These are phyloP conservation scores for Fusarium drepaniforme DNA, from an alignment of 2,329 filamentous ascomycete genomes.

Conservation along the genomic window DNA sequence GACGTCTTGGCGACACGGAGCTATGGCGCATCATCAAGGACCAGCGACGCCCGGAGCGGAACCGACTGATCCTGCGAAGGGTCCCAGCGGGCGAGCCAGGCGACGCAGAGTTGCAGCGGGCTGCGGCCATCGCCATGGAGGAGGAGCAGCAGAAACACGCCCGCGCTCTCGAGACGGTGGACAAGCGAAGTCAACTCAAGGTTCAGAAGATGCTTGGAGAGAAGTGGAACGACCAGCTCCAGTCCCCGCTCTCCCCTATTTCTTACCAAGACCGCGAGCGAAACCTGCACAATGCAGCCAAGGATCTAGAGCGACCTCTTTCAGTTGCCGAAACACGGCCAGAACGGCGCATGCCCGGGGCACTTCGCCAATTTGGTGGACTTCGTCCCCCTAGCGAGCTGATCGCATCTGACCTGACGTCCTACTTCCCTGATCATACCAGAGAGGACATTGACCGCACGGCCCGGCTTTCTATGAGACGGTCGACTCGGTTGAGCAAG, in stretches of 20 bases:
- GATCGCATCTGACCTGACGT: slow-evolving; percentile 95
- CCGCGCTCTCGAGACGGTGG: slow-evolving; percentile 71
- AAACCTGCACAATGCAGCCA: slow-evolving; percentile 71
- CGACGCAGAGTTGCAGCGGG: slow-evolving; percentile 85
- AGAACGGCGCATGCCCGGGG: slow-evolving; percentile 59
- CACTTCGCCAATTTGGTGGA: slow-evolving; percentile 87
- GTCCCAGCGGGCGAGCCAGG: slow-evolving; percentile 94
- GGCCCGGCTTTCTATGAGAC: slow-evolving; percentile 89
- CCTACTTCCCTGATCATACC: slow-evolving; percentile 96
- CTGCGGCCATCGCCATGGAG: slow-evolving; percentile 89
- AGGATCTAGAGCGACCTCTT: slow-evolving; percentile 68
- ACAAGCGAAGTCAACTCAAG: slow-evolving; percentile 86
- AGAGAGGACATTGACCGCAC: slow-evolving; percentile 96
- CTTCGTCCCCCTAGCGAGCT: slow-evolving; percentile 95
- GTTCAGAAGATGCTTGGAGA: slow-evolving; percentile 91
- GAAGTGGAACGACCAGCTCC: slow-evolving; percentile 82
- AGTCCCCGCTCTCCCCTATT: slow-evolving; percentile 87
- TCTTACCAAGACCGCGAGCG: slow-evolving; percentile 78
- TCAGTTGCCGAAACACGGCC: slow-evolving; percentile 61
- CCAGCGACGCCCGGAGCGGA: slow-evolving; percentile 84
- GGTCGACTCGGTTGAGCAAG: slow-evolving; percentile 91
- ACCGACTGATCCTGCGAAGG: slow-evolving; percentile 89
- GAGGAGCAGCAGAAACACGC: slow-evolving; percentile 82
- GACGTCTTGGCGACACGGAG: slow-evolving; percentile 87
- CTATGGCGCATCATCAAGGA: slow-evolving; percentile 93